Base-by-base conservation (phyloP, 2,329 filamentous ascomycete genomes). In the Drechslerella dactyloides region DNA sequence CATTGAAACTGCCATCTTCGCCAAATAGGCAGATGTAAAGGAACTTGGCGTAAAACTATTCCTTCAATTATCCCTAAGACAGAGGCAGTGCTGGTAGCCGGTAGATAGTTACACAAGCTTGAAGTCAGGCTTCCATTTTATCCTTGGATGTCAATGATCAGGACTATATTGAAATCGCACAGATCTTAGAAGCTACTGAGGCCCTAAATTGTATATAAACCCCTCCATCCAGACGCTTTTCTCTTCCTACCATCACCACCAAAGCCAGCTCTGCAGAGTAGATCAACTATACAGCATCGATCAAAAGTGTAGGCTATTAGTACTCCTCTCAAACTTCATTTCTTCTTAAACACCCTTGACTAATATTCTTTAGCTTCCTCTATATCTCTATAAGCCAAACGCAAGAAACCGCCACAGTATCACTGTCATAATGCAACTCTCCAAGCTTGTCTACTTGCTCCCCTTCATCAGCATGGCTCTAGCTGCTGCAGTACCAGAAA, bases 141-240 rank as follows among this genome's bases (percentile, higher is more conserved):
- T n/a, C n/a, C n/a, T n/a, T n/a, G n/a, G n/a, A n/a, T n/a, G n/a
- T n/a, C n/a, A n/a, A n/a, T n/a, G n/a, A n/a, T n/a, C n/a, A n/a
- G n/a, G n/a, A n/a, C n/a, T n/a, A n/a, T n/a, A n/a, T n/a, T n/a
- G n/a, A n/a, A n/a, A n/a, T n/a, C n/a, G n/a, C n/a, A n/a, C n/a
- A n/a, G n/a, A n/a, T n/a, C n/a, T n/a, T n/a, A n/a, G n/a, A n/a
- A n/a, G n/a, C n/a, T n/a, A n/a, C n/a, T n/a, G n/a, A n/a, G n/a
- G n/a, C n/a, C n/a, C n/a, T n/a, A n/a, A n/a, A n/a, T n/a, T 44
- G 40, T 44, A 44, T 44, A 44, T 37, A 44, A 17, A 44, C 10
- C 40, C n/a, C 40, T 44, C 40, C 15, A 44, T n/a, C 15, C 15
- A 17, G n/a, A n/a, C 17, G 17, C 17, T n/a, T 44, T 17, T n/a